Evolutionary conservation across 2,329 filamentous ascomycete genomes (phyloP), one percentile per base, ranked within the genome.

Genomic region (Zelopaecilomyces penicillatus): DNA sequence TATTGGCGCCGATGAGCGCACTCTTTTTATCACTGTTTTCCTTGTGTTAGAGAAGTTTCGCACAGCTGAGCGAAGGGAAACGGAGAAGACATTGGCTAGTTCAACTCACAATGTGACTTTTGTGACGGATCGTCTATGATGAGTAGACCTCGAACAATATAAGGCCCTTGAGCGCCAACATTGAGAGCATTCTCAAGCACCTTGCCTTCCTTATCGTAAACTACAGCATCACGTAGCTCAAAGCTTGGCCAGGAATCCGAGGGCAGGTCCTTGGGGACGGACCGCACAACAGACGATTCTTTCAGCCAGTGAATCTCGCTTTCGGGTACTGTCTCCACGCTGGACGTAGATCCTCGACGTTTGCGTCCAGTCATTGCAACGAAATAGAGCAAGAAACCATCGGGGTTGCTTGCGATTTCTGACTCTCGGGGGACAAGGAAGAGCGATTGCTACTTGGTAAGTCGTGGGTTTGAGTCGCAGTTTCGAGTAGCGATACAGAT

Each of bases 161-260:
- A 74, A 0, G 83, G 82, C 0, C 79, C 76, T 37, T 77, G 68
- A 0, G 74, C 61, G 52, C 76, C 74, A 3, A 82, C 78, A 39
- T 77, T 62, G 4, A 88, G 69, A 5, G 84, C 71, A 55, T 77
- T 85, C 29, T 74, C 76, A 4, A 77, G 58, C n/a, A 70, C 71
- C 29, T 63, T 61, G 30, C 76, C 74, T 52, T 80, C 70, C 39
- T 65, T 69, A 40, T 67, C 64, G 50, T 76, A 73, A n/a, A 87
- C 71, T 12, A 75, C 69, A 33, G 75, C 82, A 56, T 85, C 73
- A 41, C 59, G 68, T 36, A 88, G 67, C 5, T 77, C 66, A 56
- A 84, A 85, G 40, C 73, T 73, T 4, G 80, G 77, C 71, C 78
- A 84, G 11, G 78, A 63, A 52, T 78, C 67, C 9, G 65, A 58